Conservation (phyloP, 257 asterid species). For the Solanum clarkiae region DNA sequence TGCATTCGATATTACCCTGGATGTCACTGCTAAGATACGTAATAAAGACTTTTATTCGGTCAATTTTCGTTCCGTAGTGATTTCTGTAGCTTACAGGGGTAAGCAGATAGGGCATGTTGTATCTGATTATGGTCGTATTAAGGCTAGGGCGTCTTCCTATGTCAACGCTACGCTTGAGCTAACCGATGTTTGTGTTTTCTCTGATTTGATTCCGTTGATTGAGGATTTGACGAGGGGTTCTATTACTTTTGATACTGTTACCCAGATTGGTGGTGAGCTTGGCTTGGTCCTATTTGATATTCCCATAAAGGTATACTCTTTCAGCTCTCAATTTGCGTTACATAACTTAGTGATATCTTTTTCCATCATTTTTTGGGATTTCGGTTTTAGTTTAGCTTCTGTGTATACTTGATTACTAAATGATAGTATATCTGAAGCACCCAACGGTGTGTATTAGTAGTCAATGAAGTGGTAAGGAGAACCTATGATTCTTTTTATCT, state of each 20-base stretch:
- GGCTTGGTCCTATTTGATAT: conserved; percentile 36
- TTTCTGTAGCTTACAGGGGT: conserved; percentile 62
- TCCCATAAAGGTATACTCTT: conserved; percentile 49
- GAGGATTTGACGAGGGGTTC: conserved; percentile 65
- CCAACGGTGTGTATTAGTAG: neutral
- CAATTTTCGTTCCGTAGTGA: conserved; percentile 34
- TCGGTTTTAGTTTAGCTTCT: neutral
- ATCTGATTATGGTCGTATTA: conserved; percentile 44
- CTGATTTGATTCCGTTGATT: conserved; percentile 45
- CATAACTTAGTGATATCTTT: neutral
- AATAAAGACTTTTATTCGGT: conserved; percentile 61
- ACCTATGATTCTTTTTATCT: neutral
- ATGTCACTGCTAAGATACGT: conserved; percentile 43
- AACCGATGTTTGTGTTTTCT: conserved; percentile 44
- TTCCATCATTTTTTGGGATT: neutral
- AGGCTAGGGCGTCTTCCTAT: conserved; percentile 50
- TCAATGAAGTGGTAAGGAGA: neutral
- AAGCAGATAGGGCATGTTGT: conserved; percentile 51
- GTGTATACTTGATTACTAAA: neutral
- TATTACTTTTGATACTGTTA: conserved; percentile 52
- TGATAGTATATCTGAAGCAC: neutral
- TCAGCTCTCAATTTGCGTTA: neutral
- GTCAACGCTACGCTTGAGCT: conserved; percentile 70
- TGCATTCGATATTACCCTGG: conserved; percentile 52
- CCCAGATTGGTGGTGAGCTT: conserved; percentile 53